Base-by-base conservation (phyloP, 345 rosid species). In the Euphorbia lathyris region DNA sequence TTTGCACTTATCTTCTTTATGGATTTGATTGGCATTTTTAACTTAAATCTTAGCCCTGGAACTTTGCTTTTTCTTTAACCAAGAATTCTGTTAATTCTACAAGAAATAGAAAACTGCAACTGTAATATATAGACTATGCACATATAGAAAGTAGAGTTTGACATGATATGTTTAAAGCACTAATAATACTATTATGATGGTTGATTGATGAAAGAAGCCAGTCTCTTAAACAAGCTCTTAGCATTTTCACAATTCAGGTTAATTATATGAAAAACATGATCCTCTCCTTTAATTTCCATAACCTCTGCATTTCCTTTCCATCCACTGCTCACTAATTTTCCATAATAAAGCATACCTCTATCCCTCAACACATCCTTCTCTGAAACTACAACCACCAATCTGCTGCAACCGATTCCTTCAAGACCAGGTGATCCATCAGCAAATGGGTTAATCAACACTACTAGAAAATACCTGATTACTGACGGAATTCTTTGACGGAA, bases 401-500 rank as follows among this genome's bases (percentile, higher is more conserved):
- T 72, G 17, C 80, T 81, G 69, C 93, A 89, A 3, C 76, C 90
- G 77, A 93, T 59, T 42, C 65, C 82, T 4, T 76, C 73, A 26
- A 85, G 38, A 38, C 74, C 75, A 2, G 84, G 83, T 0, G 92
- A 82, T 38, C 84, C 91, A 1, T 81, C 90, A 1, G 69, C 63
- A 42, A 91, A 86, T 60, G 98, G 97, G 77, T 93, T 91, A 29
- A 93, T 91, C 40, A 85, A 68, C n/a, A n/a, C n/a, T n/a, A n/a
- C n/a, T n/a, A n/a, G n/a, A n/a, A n/a, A n/a, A n/a, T n/a, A n/a
- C n/a, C n/a, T n/a, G n/a, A n/a, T n/a, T n/a, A n/a, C n/a, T n/a
- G n/a, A n/a, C n/a, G n/a, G n/a, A n/a, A n/a, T n/a, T n/a, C n/a
- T n/a, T n/a, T n/a, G n/a, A n/a, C n/a, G n/a, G n/a, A n/a, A n/a